These are phyloP conservation scores for Ganoderma lucidum DNA, from an alignment of 1,284 basidiomycete genomes.

Conservation along the genomic window DNA sequence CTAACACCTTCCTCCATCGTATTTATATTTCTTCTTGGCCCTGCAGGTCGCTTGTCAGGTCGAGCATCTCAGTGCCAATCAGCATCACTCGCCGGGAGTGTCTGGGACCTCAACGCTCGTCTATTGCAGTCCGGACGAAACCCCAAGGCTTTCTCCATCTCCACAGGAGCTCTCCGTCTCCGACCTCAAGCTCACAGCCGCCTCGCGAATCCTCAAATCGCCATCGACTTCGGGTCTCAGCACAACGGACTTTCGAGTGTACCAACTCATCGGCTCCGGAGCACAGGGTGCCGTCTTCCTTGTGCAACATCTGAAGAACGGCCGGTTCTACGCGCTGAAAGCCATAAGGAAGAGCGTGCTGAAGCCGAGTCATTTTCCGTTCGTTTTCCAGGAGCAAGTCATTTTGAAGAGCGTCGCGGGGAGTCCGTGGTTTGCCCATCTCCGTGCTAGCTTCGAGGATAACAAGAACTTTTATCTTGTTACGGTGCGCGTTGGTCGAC, in stretches of 20 bases:
- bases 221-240: not conserved
- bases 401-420: slow-evolving; percentile 26
- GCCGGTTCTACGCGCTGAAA: slow-evolving; percentile 26
- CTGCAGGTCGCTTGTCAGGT: slow-evolving; percentile 21
- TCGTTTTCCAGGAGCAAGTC: slow-evolving; percentile 28
- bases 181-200: slow-evolving; percentile 23
- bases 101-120: slow-evolving; percentile 20
- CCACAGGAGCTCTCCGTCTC: slow-evolving; percentile 20
- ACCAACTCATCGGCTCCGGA: slow-evolving; percentile 19
- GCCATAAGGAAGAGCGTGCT: slow-evolving; percentile 16
- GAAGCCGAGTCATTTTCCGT: slow-evolving; percentile 11
- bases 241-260: slow-evolving; percentile 17
- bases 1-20: not conserved
- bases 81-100: not conserved
- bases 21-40: not conserved
- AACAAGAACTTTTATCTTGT: slow-evolving; percentile 41
- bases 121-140: slow-evolving; percentile 7
- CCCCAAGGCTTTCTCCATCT: slow-evolving; percentile 13
- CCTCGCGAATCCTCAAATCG: slow-evolving; percentile 14
- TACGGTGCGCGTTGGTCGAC: slow-evolving; percentile 25
- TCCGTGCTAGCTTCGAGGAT: slow-evolving; percentile 38
- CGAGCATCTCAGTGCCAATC: slow-evolving; percentile 17
- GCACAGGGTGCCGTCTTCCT: slow-evolving; percentile 24
- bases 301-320: slow-evolving; percentile 18
- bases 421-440: slow-evolving; percentile 27